Base-by-base conservation (phyloP, 345 rosid genomes). In the Moricandia moricandioides region DNA sequence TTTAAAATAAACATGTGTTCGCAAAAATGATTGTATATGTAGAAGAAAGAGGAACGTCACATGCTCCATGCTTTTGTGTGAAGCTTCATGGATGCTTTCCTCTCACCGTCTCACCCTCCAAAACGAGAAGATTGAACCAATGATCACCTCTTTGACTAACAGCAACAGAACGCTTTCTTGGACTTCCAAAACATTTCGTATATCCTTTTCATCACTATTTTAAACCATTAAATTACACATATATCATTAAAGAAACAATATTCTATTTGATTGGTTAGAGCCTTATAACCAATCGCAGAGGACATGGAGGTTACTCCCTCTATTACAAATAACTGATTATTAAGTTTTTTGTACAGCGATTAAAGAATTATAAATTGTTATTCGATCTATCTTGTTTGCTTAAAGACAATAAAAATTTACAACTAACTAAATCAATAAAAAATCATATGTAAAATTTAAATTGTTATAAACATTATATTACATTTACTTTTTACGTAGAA, bases 31-130 rank as follows among this genome's bases (percentile, higher is more conserved):
- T 39, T 73, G 66, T 33, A 59, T 30, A 33, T 14, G 51, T 47
- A 14, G 78, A 30, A 62, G 62, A 39, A 71, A 65, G 61, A 45
- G 37, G 51, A 35, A 35, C 24, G 69, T 67, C 77, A 78, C 81
- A 78, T 78, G 78, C 64, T 59, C 17, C 68, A 65, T 64, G 77
- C 73, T 29, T 71, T 52, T 52, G 58, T 30, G 13, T 31, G 81
- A 78, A 78, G 70, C 74, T 78, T 78, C 81, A 60, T 78, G 73
- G 81, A 37, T 78, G 60, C 76, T 57, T 73, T 26, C 31, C 62
- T 33, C 69, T 61, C 37, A 11, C 7, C 66, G 75, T 33, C 70
- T 69, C 70, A 67, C 43, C 73, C 73, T 67, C 58, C 30, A 18
- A 37, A 71, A 34, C 59, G 29, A 47, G 17, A 65, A 29, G 21